These are phyloP conservation scores for Gracilaria caudata DNA, from an alignment of 23 red algal genomes.

Conservation along the genomic window DNA sequence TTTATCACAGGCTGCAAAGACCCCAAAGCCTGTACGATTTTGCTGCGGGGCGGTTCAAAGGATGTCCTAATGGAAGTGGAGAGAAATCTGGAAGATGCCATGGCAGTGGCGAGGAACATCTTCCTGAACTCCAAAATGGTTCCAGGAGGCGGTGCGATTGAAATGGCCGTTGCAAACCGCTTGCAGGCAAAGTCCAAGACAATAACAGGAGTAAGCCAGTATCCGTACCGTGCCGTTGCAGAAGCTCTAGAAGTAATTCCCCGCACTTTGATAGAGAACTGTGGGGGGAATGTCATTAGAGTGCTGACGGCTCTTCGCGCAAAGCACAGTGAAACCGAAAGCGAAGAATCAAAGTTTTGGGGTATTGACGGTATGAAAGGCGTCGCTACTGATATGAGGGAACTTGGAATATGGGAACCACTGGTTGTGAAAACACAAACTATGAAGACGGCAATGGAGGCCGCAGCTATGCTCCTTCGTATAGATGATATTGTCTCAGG, in stretches of 20 bases:
- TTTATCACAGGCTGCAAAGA: constrained; percentile 90
- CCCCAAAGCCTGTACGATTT: constrained; percentile 91
- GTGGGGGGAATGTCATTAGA: constrained; percentile 94
- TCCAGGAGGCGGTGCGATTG: constrained; percentile 92
- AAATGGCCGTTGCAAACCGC: constrained; percentile 88
- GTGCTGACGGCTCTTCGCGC: constrained; percentile 90
- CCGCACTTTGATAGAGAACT: constrained; percentile 96
- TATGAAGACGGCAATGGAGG: constrained; percentile 96
- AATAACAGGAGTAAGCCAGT: constrained; percentile 83
- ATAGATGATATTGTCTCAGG: constrained; percentile 98
- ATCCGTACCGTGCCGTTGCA: constrained; percentile 89
- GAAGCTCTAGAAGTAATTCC: constrained; percentile 98
- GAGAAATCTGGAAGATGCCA: constrained; percentile 95
- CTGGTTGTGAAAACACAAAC: constrained; percentile 94
- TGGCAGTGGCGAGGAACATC: constrained; percentile 88
- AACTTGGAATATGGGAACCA: constrained; percentile 87
- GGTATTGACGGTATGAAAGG: constrained; percentile 94
- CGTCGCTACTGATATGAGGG: constrained; percentile 82
- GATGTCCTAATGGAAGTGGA: constrained; percentile 98
- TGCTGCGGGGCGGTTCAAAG: constrained; percentile 93
- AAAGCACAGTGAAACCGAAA: constrained; percentile 66
- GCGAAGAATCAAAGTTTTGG: constrained; percentile 63
- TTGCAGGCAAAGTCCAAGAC: constrained; percentile 84
- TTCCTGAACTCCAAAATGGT: constrained; percentile 86
- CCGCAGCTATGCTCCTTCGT: constrained; percentile 92